phyloP scores from a whole-genome alignment of 164 flowering plant species.

The Piper betle region DNA sequence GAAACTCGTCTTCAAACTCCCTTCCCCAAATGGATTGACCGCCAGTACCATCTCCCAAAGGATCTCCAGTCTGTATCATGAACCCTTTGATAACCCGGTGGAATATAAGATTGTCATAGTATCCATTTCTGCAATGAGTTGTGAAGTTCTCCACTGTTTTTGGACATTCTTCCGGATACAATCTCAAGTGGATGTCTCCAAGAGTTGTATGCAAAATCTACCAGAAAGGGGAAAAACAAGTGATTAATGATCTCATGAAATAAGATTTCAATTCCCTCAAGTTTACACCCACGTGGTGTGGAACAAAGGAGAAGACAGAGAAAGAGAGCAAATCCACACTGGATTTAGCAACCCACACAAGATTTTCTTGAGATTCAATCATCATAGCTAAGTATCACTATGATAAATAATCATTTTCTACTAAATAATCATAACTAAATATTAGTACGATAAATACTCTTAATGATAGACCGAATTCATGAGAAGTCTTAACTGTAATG shows the following conservation, averaged over 20 bases:
- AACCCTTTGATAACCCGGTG: constrained; percentile 97
- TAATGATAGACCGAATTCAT: too few relatives aligned
- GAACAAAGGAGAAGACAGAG: too few relatives aligned
- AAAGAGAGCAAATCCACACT: too few relatives aligned
- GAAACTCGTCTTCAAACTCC: constrained; percentile 99
- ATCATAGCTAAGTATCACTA: too few relatives aligned
- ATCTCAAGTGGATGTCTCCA: constrained; percentile 88
- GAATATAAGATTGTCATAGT: constrained; percentile 92
- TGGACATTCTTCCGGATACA: constrained; percentile 98
- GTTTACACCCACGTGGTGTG: neutral
- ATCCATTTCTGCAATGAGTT: constrained; percentile 93
- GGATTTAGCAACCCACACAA: too few relatives aligned
- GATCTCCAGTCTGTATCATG: constrained; percentile 99
- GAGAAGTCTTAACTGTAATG: too few relatives aligned
- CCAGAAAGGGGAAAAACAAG: neutral
- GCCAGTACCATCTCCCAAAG: constrained; percentile 98
- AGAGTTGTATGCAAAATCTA: constrained; percentile 82
- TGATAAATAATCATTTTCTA: too few relatives aligned
- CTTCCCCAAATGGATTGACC: constrained; percentile 99
- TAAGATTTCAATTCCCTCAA: neutral
- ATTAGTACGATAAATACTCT: too few relatives aligned
- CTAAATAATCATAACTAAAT: too few relatives aligned
- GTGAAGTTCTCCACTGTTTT: constrained; percentile 98
- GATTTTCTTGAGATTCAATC: too few relatives aligned
- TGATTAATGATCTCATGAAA: neutral